phyloP scores from a whole-genome alignment of 345 rosid species.

The Bruguiera gymnorhiza region DNA sequence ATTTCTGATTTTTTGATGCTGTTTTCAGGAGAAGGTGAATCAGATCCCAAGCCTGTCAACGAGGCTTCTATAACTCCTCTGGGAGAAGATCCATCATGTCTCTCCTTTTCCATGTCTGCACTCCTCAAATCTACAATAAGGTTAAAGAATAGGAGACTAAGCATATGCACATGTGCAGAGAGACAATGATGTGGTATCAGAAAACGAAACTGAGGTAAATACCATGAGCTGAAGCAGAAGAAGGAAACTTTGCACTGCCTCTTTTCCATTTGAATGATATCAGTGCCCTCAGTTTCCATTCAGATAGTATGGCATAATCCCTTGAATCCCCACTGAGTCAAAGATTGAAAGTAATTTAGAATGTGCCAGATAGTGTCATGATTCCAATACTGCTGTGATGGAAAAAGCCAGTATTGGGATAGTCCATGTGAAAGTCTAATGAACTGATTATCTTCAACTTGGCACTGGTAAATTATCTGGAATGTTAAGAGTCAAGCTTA shows the following conservation, averaged over 20 bases:
- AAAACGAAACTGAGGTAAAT: slow-evolving; percentile 4
- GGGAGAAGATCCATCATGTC: slow-evolving; percentile 50
- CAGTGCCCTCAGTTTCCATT: slow-evolving; percentile 25
- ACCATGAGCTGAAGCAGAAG: slow-evolving; percentile 65
- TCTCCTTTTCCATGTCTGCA: slow-evolving; percentile 43
- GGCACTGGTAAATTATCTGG: too few species aligned
- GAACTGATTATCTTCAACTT: too few species aligned
- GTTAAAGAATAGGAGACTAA: background rate
- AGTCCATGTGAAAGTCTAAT: too few species aligned
- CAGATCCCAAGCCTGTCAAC: slow-evolving; percentile 26
- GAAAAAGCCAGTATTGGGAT: too few species aligned
- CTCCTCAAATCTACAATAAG: slow-evolving; percentile 46
- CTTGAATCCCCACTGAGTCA: slow-evolving; percentile 39
- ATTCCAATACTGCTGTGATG: too few species aligned
- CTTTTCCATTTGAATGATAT: slow-evolving; percentile 30
- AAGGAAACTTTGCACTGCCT: slow-evolving; percentile 25
- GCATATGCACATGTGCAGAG: background rate
- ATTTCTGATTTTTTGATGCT: slow-evolving; percentile 15
- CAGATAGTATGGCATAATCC: slow-evolving; percentile 24
- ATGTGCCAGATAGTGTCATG: background rate
- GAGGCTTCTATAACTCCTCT: slow-evolving; percentile 67
- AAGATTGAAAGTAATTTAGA: background rate
- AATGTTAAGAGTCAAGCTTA: too few species aligned
- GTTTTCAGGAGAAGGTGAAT: slow-evolving; percentile 10
- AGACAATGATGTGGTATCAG: background rate